A percentile compares a stretch with the other conserved stretches of the same genome.
Evolutionary conservation across 2,329 filamentous ascomycete species (phyloP).

Genomic region (Cylindrodendrum hubeiense): DNA sequence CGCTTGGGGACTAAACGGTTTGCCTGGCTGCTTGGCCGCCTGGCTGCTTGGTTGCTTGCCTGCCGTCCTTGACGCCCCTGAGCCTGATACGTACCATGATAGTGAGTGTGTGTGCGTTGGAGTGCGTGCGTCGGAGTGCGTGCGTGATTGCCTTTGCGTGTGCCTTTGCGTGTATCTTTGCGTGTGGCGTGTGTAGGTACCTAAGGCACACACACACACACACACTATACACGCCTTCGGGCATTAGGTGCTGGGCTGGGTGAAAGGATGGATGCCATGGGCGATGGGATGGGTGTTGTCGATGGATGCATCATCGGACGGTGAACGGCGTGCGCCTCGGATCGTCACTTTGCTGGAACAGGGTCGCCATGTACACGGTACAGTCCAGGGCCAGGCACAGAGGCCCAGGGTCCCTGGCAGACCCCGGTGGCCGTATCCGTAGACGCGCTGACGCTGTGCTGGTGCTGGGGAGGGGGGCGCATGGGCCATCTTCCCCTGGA

Average conservation of each 20-base stretch:
- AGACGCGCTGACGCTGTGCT: slow-evolving; percentile 19
- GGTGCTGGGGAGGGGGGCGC: slow-evolving; percentile 15
- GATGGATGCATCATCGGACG: slow-evolving; percentile 33
- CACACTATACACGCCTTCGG: not conserved
- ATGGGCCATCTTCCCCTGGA: slow-evolving; percentile 17
- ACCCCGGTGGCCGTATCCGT: slow-evolving; percentile 8
- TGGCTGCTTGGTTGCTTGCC: not conserved
- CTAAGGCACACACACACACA: not conserved
- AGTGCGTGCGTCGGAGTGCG: not conserved
- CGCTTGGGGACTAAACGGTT: not conserved
- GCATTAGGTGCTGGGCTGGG: not conserved
- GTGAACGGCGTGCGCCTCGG: slow-evolving; percentile 11
- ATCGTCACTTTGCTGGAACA: slow-evolving; percentile 17
- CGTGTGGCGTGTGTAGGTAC: slow-evolving; percentile 21
- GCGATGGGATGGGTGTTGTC: slow-evolving; percentile 9
- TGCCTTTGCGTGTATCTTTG: slow-evolving; percentile 9
- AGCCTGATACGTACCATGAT: slow-evolving; percentile 25
- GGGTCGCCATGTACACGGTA: not conserved
- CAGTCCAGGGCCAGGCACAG: slow-evolving; percentile 1
- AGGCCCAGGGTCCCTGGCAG: slow-evolving; percentile 9
- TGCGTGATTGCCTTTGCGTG: slow-evolving; percentile 11
- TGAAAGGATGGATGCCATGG: slow-evolving; percentile 1
- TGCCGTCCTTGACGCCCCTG: slow-evolving; percentile 29
- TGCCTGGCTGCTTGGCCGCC: not conserved
- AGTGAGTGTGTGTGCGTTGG: not conserved